These are phyloP conservation scores for Platanus orientalis DNA, from an alignment of 164 flowering plant genomes.

Conservation along the genomic window DNA sequence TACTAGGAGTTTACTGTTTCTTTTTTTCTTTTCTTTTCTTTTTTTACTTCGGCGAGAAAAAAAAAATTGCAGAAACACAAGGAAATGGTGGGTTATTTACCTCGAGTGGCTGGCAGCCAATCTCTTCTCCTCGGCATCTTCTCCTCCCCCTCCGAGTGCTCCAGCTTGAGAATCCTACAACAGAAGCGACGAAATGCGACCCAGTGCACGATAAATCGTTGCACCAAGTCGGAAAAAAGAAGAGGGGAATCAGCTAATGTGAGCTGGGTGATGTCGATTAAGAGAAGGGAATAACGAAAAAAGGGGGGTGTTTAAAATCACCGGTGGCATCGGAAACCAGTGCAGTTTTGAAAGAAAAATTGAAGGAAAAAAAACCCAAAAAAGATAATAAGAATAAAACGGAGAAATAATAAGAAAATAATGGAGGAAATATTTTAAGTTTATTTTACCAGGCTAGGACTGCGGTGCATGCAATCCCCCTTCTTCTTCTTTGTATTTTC, in stretches of 20 bases:
- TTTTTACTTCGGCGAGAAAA: neutral
- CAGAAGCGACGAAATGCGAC: no score
- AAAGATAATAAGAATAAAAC: neutral
- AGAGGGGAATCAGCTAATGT: constrained; percentile 6
- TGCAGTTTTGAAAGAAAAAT: no score
- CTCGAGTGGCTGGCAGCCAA: neutral
- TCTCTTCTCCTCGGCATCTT: constrained; percentile 1
- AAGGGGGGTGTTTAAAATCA: no score
- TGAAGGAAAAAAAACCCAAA: neutral
- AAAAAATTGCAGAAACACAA: neutral
- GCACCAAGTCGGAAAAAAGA: constrained; percentile 9
- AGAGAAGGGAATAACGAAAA: no score
- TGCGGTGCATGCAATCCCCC: neutral
- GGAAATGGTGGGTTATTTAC: no score
- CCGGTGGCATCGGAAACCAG: no score
- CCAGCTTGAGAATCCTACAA: constrained; percentile 5
- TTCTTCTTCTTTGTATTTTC: neutral
- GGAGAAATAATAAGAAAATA: neutral
- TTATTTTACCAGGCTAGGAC: neutral
- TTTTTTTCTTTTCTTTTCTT: no score
- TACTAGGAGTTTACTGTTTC: neutral
- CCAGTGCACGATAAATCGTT: constrained; percentile 4
- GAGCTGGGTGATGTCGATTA: no score
- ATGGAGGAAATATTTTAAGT: no score
- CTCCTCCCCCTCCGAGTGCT: constrained; percentile 5